phyloP scores from a whole-genome alignment of 352 stramenopile species.

The Elongisporangium undulatum region DNA sequence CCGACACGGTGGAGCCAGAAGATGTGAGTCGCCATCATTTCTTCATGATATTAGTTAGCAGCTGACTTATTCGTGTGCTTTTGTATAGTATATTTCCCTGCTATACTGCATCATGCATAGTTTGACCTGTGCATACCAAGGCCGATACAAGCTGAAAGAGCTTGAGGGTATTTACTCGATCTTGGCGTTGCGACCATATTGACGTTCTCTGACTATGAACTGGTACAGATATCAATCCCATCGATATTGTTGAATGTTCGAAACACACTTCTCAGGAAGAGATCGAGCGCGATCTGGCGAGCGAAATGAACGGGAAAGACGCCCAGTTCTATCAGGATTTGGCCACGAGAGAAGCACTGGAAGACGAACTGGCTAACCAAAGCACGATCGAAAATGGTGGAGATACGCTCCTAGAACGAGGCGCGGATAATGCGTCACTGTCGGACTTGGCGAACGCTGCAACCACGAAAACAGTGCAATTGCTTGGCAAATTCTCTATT shows the following conservation, averaged over 20 bases:
- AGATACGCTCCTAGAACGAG: background rate
- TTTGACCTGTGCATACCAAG: conserved; percentile 46
- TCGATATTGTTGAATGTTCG: conserved; percentile 55
- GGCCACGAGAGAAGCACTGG: background rate
- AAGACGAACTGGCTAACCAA: background rate
- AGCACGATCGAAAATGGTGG: background rate
- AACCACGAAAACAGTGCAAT: background rate
- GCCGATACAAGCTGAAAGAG: conserved; percentile 39
- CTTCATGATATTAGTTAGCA: background rate
- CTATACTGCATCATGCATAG: conserved; percentile 75
- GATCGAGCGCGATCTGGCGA: conserved; percentile 44
- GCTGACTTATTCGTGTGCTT: background rate
- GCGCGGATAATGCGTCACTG: background rate
- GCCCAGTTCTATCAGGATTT: conserved; percentile 34
- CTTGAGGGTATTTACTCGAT: conserved; percentile 28
- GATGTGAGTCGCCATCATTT: conserved; percentile 38
- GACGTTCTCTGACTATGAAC: background rate
- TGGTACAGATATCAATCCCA: conserved; percentile 36
- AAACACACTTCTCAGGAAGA: conserved; percentile 36
- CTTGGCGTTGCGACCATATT: background rate
- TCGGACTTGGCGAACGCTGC: background rate
- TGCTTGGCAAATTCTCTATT: background rate
- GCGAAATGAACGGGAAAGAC: conserved; percentile 34
- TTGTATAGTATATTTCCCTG: conserved; percentile 61
- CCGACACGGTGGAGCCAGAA: conserved; percentile 54